Conservation (phyloP, 2,329 filamentous ascomycete species). For the Hymenoscyphus scutula region DNA sequence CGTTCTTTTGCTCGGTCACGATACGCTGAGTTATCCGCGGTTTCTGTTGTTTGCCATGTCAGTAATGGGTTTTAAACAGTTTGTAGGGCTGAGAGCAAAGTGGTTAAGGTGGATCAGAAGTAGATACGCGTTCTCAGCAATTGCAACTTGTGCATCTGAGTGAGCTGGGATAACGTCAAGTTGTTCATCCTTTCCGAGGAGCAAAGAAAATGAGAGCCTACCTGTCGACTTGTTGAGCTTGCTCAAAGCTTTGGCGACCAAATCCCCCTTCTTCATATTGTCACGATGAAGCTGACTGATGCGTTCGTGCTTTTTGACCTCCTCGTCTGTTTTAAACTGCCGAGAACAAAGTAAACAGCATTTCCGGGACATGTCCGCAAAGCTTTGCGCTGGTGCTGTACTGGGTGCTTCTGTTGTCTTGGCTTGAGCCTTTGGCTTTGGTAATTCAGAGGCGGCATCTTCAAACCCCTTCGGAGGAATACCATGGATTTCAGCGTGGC, state of each 20-base stretch:
- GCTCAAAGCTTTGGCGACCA: conserved; percentile 40
- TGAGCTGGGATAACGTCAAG: conserved; percentile 97
- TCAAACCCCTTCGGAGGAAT: conserved; percentile 42
- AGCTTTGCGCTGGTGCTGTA: conserved; percentile 51
- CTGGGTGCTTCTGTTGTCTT: conserved; percentile 26
- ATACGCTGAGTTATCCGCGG: conserved; percentile 31
- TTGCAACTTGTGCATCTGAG: conserved; percentile 85
- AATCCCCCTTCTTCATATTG: conserved; percentile 51
- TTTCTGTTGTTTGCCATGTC: conserved; percentile 8
- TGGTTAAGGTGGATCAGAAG: conserved; percentile 40
- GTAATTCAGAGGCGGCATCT: conserved; percentile 29
- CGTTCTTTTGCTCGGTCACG: conserved; percentile 66
- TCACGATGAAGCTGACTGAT: conserved; percentile 55
- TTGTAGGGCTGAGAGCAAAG: conserved; percentile 5
- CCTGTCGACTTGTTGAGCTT: conserved; percentile 38
- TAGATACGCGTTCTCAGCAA: conserved; percentile 84
- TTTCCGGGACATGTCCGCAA: conserved; percentile 55
- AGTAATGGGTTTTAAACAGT: neutral
- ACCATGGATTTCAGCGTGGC: conserved; percentile 65
- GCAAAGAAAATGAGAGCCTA: conserved; percentile 17
- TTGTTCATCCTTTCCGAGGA: conserved; percentile 73
- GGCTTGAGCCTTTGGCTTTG: conserved; percentile 14
- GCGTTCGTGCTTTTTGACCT: conserved; percentile 59
- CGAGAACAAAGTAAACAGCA: conserved; percentile 63
- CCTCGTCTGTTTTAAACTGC: conserved; percentile 52